These are phyloP conservation scores for Leccinum subrobustum DNA, from an alignment of 1,284 basidiomycete species.

Conservation along the genomic window DNA sequence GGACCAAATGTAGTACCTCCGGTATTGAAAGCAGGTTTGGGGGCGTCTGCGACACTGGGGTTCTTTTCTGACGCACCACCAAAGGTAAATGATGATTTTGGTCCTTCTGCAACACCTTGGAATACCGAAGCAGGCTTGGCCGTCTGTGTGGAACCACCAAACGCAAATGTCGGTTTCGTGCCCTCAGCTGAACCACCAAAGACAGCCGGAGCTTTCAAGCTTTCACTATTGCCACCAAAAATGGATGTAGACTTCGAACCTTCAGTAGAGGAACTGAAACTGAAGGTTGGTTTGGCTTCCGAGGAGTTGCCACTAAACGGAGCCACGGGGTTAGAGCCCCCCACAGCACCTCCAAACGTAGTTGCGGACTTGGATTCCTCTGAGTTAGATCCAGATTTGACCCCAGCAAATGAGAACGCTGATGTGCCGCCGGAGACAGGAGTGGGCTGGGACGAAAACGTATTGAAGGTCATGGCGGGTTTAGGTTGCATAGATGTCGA, in stretches of 20 bases:
- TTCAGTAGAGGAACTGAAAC: slow-evolving; percentile 12
- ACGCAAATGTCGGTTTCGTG: slow-evolving; percentile 10
- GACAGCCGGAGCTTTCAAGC: slow-evolving; percentile 6
- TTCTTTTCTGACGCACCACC: slow-evolving; percentile 1
- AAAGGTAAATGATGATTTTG: slow-evolving; percentile 8
- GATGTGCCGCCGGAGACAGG: slow-evolving; percentile 6
- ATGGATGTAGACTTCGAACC: slow-evolving; percentile 7
- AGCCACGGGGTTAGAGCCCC: background rate
- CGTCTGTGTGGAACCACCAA: slow-evolving; percentile 12
- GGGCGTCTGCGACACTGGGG: background rate
- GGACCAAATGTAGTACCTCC: slow-evolving; percentile 11
- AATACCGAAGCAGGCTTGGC: slow-evolving; percentile 12
- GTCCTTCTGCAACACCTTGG: slow-evolving; percentile 1
- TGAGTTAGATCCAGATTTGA: slow-evolving; percentile 14
- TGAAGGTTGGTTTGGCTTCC: slow-evolving; percentile 22
- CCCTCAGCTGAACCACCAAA: slow-evolving; percentile 11
- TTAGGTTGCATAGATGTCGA: slow-evolving; percentile 11
- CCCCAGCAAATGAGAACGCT: slow-evolving; percentile 25
- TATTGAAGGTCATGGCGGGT: slow-evolving; percentile 3
- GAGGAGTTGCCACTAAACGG: slow-evolving; percentile 6
- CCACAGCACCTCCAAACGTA: slow-evolving; percentile 11
- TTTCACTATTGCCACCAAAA: slow-evolving; percentile 12
- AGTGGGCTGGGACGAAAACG: slow-evolving; percentile 12
- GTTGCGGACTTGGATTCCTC: slow-evolving; percentile 23
- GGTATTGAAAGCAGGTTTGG: background rate